These are phyloP conservation scores for Solanum lignicaule DNA, from an alignment of 257 asterid species.

Conservation along the genomic window DNA sequence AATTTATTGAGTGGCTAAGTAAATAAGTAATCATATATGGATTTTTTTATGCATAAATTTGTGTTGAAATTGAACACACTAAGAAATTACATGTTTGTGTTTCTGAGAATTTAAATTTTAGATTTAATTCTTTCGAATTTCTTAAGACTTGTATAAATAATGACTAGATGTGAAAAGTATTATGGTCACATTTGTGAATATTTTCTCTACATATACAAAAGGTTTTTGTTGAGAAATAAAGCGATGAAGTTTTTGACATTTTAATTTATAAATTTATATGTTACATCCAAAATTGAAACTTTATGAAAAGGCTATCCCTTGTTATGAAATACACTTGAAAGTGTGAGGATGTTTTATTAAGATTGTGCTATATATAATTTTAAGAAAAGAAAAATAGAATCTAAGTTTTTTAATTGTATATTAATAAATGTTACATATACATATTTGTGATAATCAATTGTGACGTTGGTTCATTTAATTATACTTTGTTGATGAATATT, in stretches of 20 bases:
- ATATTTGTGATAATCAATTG: too few relatives aligned
- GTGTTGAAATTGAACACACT: not conserved
- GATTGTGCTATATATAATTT: too few relatives aligned
- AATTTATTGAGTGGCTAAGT: not conserved
- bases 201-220: not conserved
- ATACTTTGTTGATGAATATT: not conserved
- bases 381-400: too few relatives aligned
- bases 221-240: too few relatives aligned
- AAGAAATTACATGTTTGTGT: not conserved
- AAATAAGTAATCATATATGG: too few relatives aligned
- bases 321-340: too few relatives aligned
- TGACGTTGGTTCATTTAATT: too few relatives aligned
- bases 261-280: not conserved
- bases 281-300: not conserved
- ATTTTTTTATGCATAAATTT: not conserved
- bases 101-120: not conserved
- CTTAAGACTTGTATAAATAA: too few relatives aligned
- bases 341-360: not conserved
- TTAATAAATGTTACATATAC: too few relatives aligned
- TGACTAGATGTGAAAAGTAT: not conserved
- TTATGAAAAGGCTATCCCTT: not conserved
- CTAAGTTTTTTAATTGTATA: not conserved
- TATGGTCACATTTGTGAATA: not conserved
- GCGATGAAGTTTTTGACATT: not conserved
- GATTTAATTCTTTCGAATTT: not conserved